These are phyloP conservation scores for Ceratobasidium sp. DNA, from an alignment of 1,284 basidiomycete species.

Conservation along the genomic window DNA sequence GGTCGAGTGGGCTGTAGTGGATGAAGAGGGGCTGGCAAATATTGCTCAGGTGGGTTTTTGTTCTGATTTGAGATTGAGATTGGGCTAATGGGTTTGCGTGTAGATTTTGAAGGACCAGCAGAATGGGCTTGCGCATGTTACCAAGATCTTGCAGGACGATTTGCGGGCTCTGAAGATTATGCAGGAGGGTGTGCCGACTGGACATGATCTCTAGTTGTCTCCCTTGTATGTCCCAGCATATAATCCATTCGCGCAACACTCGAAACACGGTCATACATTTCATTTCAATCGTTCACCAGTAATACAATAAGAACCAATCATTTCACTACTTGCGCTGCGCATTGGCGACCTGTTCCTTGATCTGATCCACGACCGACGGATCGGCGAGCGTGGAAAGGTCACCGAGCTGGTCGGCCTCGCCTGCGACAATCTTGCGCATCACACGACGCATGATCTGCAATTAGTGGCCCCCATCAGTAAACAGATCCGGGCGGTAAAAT, in stretches of 20 bases:
- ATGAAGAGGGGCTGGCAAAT: constrained; percentile 82
- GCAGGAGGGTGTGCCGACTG: constrained; percentile 41
- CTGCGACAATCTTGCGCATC: constrained; percentile 94
- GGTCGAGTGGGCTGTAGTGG: constrained; percentile 80
- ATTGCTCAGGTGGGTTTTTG: constrained; percentile 72
- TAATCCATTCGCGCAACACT: neutral
- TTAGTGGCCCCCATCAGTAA: neutral
- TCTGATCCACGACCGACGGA: constrained; percentile 82
- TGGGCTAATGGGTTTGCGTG: constrained; percentile 10
- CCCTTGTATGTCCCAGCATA: neutral
- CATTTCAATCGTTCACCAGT: neutral
- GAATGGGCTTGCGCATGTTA: constrained; percentile 81
- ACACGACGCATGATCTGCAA: constrained; percentile 89
- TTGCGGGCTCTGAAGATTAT: constrained; percentile 80
- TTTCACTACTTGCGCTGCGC: constrained; percentile 17
- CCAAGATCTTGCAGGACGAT: constrained; percentile 75
- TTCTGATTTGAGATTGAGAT: constrained; percentile 5
- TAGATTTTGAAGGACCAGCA: constrained; percentile 85
- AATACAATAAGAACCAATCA: constrained; percentile 20
- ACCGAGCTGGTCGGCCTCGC: constrained; percentile 93
- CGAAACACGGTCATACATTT: neutral
- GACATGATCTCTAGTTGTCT: constrained; percentile 14
- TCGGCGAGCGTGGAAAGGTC: constrained; percentile 94
- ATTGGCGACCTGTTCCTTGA: constrained; percentile 75
- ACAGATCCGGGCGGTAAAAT: neutral